Conservation (phyloP, 495 filamentous ascomycete genomes). For the Daldinia childiae region DNA sequence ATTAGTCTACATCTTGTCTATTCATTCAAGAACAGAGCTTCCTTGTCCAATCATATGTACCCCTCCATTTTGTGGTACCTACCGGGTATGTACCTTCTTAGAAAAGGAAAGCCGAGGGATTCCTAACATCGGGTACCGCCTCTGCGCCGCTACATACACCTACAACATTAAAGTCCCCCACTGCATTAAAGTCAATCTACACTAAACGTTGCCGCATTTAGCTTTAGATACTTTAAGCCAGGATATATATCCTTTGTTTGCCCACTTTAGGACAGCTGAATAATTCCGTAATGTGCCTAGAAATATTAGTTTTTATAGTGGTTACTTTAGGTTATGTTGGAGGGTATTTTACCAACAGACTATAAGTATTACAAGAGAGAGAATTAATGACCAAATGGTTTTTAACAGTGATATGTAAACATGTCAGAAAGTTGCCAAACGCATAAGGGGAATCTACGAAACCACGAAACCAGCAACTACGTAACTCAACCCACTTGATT, state of each 20-base stretch:
- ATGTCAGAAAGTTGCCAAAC: not conserved
- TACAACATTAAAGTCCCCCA: not conserved
- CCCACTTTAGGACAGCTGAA: slow-evolving; percentile 1
- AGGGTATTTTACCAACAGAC: not conserved
- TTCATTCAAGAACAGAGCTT: not conserved
- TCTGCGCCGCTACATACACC: too few species aligned
- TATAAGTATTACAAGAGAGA: not conserved
- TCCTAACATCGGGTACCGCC: not conserved
- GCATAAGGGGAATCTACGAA: not conserved
- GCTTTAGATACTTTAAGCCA: slow-evolving; percentile 22
- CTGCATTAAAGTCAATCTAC: slow-evolving; percentile 18
- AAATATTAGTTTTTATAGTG: not conserved
- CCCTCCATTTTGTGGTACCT: not conserved
- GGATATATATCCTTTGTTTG: slow-evolving; percentile 3
- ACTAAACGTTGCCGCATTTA: slow-evolving; percentile 25
- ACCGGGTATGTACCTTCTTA: slow-evolving; percentile 1
- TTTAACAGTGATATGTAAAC: not conserved
- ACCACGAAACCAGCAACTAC: not conserved
- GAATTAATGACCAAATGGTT: not conserved
- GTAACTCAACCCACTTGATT: not conserved
- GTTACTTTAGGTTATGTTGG: not conserved
- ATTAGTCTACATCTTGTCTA: not conserved
- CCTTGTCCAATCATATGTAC: not conserved
- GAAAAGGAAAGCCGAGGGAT: slow-evolving; percentile 21
- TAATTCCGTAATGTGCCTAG: not conserved